phyloP scores from a whole-genome alignment of 2,329 filamentous ascomycete genomes.

The Calonectria honghensis region DNA sequence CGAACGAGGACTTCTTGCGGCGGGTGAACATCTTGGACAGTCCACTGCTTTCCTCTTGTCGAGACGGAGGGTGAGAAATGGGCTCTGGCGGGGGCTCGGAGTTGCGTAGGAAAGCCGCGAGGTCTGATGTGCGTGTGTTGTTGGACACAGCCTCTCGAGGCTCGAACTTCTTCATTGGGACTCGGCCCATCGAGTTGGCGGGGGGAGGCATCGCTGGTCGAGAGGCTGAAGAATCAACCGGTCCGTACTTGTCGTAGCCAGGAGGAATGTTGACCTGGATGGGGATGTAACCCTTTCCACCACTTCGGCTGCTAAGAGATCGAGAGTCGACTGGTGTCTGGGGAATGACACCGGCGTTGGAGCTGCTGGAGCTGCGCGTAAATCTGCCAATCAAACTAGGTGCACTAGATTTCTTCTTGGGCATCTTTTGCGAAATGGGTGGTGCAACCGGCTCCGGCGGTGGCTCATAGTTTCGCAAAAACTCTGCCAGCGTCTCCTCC shows the following conservation, averaged over 20 bases:
- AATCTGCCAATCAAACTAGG: constrained; percentile 78
- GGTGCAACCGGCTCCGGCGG: constrained; percentile 70
- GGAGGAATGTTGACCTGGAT: constrained; percentile 71
- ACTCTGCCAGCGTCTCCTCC: constrained; percentile 84
- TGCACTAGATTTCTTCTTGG: constrained; percentile 80
- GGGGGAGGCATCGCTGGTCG: constrained; percentile 50
- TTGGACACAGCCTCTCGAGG: constrained; percentile 70
- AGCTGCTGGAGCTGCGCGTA: constrained; percentile 61
- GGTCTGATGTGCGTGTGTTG: constrained; percentile 77
- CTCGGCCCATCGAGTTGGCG: constrained; percentile 61
- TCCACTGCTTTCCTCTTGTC: constrained; percentile 63
- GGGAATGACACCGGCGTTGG: constrained; percentile 50
- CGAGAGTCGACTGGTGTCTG: constrained; percentile 57
- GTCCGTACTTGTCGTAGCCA: constrained; percentile 65
- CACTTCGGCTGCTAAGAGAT: constrained; percentile 64
- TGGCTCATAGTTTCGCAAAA: constrained; percentile 81
- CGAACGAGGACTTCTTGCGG: constrained; percentile 67
- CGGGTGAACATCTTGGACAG: constrained; percentile 70
- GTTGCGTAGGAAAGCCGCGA: constrained; percentile 83
- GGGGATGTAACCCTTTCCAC: constrained; percentile 68
- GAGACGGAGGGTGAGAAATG: constrained; percentile 55
- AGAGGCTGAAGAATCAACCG: constrained; percentile 50
- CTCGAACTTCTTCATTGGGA: constrained; percentile 75
- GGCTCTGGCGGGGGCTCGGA: constrained; percentile 76
- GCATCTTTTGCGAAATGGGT: constrained; percentile 59